A percentile compares a stretch with the other conserved stretches of the same genome.
Evolutionary conservation across 305 asterid genomes (phyloP).

Genomic region (Fraxinus latifolia): DNA sequence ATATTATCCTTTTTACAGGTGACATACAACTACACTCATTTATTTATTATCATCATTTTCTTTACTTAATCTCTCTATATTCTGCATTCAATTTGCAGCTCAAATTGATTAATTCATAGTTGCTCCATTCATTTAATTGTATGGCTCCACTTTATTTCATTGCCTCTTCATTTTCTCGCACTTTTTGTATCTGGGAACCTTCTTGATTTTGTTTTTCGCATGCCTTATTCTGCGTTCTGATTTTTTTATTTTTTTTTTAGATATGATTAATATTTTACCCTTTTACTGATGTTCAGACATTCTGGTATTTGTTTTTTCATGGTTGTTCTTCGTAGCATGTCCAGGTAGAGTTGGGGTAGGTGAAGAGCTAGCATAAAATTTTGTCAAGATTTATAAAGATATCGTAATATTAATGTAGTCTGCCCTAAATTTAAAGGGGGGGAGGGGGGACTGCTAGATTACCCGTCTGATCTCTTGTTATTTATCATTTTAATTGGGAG

Average conservation of each 20-base stretch:
- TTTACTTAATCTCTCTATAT: background rate
- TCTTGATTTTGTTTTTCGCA: background rate
- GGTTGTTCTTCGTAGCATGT: background rate
- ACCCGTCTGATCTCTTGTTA: background rate
- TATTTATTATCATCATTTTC: background rate
- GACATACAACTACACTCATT: background rate
- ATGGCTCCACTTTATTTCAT: background rate
- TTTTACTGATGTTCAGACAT: background rate
- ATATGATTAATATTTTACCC: background rate
- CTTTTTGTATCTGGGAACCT: background rate
- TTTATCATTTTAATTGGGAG: background rate
- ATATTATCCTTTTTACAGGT: background rate
- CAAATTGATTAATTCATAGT: background rate
- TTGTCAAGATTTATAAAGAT: background rate
- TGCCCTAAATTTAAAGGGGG: background rate
- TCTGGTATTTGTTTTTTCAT: background rate
- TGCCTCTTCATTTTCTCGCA: background rate
- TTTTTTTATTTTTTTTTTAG: background rate
- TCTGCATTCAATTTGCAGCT: background rate
- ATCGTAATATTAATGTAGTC: background rate
- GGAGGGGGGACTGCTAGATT: background rate
- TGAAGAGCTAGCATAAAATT: background rate
- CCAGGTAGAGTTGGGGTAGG: background rate
- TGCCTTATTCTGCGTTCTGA: background rate
- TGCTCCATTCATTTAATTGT: background rate